Evolutionary conservation across 2,329 filamentous ascomycete genomes (phyloP).

Genomic region (Cladophialophora exuberans): DNA sequence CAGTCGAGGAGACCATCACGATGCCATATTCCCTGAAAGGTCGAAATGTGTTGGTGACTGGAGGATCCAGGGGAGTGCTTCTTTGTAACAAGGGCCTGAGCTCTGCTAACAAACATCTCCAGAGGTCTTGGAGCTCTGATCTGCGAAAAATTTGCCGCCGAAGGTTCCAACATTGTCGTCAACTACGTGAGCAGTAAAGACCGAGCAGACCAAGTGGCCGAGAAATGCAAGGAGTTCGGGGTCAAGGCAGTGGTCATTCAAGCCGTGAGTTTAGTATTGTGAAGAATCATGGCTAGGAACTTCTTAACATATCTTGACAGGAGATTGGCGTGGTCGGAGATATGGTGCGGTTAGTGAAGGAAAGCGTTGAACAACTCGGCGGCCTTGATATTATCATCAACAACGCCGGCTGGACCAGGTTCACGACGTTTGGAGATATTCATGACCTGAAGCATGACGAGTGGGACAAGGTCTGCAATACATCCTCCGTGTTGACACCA

Average conservation of each 20-base stretch:
- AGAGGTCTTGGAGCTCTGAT: conserved; percentile 74
- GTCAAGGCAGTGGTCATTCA: conserved; percentile 61
- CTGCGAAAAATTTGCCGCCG: conserved; percentile 66
- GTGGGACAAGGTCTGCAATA: conserved; percentile 61
- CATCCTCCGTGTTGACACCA: conserved; percentile 14
- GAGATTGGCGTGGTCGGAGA: conserved; percentile 66
- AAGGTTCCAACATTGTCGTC: conserved; percentile 71
- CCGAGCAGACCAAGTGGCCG: conserved; percentile 62
- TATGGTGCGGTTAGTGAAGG: conserved; percentile 61
- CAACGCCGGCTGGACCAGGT: conserved; percentile 71
- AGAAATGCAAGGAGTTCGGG: conserved; percentile 56
- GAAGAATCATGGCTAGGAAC: not conserved
- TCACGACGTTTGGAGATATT: conserved; percentile 60
- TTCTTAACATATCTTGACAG: conserved; percentile 35
- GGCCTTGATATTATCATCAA: conserved; percentile 77
- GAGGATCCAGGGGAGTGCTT: conserved; percentile 56
- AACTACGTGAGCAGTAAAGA: conserved; percentile 70
- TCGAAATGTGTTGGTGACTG: conserved; percentile 67
- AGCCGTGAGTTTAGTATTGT: conserved; percentile 53
- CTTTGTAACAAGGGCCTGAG: not conserved
- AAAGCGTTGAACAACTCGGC: conserved; percentile 64
- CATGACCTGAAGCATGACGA: conserved; percentile 63
- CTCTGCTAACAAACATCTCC: not conserved
- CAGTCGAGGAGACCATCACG: not conserved
- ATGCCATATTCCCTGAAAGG: conserved; percentile 68